Base-by-base conservation (phyloP, 352 stramenopile species). In the Globisporangium alternatum region DNA sequence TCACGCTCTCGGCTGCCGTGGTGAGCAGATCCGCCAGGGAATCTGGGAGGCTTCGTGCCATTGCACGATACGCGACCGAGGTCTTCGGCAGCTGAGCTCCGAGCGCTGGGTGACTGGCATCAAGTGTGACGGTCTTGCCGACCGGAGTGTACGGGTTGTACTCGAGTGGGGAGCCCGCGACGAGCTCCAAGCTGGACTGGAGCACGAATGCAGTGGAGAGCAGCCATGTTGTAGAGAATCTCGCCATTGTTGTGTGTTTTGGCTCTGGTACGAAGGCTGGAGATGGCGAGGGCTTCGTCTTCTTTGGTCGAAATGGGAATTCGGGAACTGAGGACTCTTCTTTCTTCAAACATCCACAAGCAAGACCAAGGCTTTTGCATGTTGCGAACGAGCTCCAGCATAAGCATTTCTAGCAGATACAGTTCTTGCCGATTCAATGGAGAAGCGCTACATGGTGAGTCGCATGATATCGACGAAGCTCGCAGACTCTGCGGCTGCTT, bases 61-160 rank as follows among this genome's bases (percentile, higher is more conserved):
- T 61, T 8, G 61, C 28, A 13, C 43, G 61, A 17, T 48, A 66
- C 61, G 51, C 53, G 52, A 48, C 52, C 9, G 51, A 60, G 28
- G 21, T 28, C 1, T 17, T 13, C 0, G 52, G 52, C 19, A 66
- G 7, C 30, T 39, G 6, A 5, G 61, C 51, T 30, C 61, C 61
- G 31, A 56, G 31, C 30, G 61, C 61, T 7, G 61, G 61, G 5
- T 66, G 61, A 30, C 54, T 61, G 3, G 51, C 22, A 44, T 66
- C 61, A 7, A 66, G 52, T 15, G 61, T 17, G 2, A 66, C 61
- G 19, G 12, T 39, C 15, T 66, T 54, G 13, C 61, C 61, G 2
- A 53, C 51, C 1, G 61, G 51, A 9, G 61, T 66, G 41, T 49
- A 66, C 41, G 61, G 61, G 17, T 61, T 66, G 52, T 56, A 60